Conservation (phyloP, 306 rosid species). For the Lotus japonicus region DNA sequence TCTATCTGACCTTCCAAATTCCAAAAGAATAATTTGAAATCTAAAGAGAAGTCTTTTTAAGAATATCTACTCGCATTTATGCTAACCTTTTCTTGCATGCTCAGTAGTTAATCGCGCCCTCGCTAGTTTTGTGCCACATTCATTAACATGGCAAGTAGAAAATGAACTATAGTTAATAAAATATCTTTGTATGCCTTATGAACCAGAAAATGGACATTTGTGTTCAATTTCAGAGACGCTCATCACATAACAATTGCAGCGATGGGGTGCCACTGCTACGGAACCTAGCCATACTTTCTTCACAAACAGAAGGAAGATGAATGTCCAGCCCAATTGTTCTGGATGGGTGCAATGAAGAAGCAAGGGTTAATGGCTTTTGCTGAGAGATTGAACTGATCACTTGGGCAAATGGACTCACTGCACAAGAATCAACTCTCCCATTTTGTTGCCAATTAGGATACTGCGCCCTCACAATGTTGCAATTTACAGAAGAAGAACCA, state of each 20-base stretch:
- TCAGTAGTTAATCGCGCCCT: neutral
- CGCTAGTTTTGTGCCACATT: neutral
- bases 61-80: neutral
- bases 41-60: too few relatives aligned
- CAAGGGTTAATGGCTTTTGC: constrained; percentile 36
- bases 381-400: constrained; percentile 29
- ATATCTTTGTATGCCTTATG: neutral
- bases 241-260: constrained; percentile 50
- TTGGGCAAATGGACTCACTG: constrained; percentile 15
- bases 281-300: constrained; percentile 39
- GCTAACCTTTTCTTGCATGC: neutral
- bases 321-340: constrained; percentile 27
- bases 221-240: constrained; percentile 28
- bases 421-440: constrained; percentile 29
- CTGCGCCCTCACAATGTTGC: constrained; percentile 24
- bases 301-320: constrained; percentile 32
- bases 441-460: constrained; percentile 48
- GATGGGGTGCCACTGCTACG: constrained; percentile 31
- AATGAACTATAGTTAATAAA: too few relatives aligned
- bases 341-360: constrained; percentile 33
- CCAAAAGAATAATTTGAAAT: too few relatives aligned
- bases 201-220: neutral
- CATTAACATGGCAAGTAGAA: neutral
- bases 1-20: too few relatives aligned
- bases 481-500: constrained; percentile 24